A percentile compares a stretch with the other conserved stretches of the same genome.
Conservation (phyloP, 1,139 yeast species). For the Candida frijolesensis region DNA sequence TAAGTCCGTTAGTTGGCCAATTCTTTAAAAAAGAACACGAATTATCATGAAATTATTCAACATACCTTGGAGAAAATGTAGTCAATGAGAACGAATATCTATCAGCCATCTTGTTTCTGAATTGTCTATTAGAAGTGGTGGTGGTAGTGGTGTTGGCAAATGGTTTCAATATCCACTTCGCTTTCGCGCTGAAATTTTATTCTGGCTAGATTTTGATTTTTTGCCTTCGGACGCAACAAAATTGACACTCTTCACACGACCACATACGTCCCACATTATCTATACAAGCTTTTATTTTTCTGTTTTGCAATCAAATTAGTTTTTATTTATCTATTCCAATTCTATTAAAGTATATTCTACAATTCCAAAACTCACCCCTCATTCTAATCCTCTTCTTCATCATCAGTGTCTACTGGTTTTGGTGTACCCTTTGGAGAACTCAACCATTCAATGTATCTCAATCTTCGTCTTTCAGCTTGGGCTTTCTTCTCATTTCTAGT, state of each 20-base stretch:
- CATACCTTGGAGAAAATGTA: conserved; percentile 93
- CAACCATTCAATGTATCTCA: conserved; percentile 93
- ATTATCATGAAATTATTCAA: conserved; percentile 16
- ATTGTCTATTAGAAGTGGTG: neutral
- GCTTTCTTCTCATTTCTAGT: conserved; percentile 93
- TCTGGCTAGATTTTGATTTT: neutral
- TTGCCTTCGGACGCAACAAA: neutral
- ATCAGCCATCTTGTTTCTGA: conserved; percentile 70
- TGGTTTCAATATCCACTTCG: neutral
- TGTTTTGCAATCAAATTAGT: neutral
- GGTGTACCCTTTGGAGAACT: conserved; percentile 98
- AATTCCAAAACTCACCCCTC: neutral
- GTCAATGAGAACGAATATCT: conserved; percentile 96
- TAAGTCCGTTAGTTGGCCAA: conserved; percentile 8
- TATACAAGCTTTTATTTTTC: neutral
- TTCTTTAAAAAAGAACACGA: neutral
- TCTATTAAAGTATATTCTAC: neutral
- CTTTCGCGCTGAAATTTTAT: neutral
- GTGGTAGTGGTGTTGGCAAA: neutral
- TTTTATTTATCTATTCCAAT: neutral
- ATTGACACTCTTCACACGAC: conserved; percentile 2
- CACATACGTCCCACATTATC: neutral
- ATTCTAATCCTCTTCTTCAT: conserved; percentile 60
- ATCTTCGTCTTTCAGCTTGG: conserved; percentile 91
- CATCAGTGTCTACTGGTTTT: conserved; percentile 89